Conservation (phyloP, 805 yeast genomes). For the Hermanozyma aechmeae region DNA sequence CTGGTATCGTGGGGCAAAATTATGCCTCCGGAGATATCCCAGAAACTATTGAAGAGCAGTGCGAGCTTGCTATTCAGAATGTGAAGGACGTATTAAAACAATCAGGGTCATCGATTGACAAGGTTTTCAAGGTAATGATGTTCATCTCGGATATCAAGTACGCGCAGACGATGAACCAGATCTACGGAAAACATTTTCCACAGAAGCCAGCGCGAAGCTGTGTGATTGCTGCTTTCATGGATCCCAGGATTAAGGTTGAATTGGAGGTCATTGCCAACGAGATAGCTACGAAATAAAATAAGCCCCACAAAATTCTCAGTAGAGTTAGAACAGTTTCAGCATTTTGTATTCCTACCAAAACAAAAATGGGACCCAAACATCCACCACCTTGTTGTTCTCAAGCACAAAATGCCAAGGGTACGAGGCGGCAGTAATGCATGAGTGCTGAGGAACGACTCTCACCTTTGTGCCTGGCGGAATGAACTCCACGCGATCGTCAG, state of each 20-base stretch:
- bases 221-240: conserved; percentile 42
- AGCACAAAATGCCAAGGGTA: conserved; percentile 49
- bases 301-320: too few species aligned
- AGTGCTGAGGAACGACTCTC: conserved; percentile 56
- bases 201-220: conserved; percentile 46
- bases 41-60: conserved; percentile 34
- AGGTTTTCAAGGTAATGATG: conserved; percentile 40
- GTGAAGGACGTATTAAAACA: conserved; percentile 31
- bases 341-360: conserved; percentile 2
- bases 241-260: conserved; percentile 41
- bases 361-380: conserved; percentile 52
- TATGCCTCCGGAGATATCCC: conserved; percentile 32
- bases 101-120: conserved; percentile 37
- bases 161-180: conserved; percentile 33
- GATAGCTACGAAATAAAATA: conserved; percentile 11
- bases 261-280: conserved; percentile 38
- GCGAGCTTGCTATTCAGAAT: conserved; percentile 35
- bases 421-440: conserved; percentile 62
- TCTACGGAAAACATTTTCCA: conserved; percentile 38
- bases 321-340: too few species aligned
- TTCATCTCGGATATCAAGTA: conserved; percentile 37
- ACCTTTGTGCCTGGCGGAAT: conserved; percentile 49
- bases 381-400: conserved; percentile 40
- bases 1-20: conserved; percentile 40
- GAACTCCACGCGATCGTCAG: conserved; percentile 19